phyloP scores from a whole-genome alignment of 1,139 yeast genomes.

The Yamadazyma aaseri region DNA sequence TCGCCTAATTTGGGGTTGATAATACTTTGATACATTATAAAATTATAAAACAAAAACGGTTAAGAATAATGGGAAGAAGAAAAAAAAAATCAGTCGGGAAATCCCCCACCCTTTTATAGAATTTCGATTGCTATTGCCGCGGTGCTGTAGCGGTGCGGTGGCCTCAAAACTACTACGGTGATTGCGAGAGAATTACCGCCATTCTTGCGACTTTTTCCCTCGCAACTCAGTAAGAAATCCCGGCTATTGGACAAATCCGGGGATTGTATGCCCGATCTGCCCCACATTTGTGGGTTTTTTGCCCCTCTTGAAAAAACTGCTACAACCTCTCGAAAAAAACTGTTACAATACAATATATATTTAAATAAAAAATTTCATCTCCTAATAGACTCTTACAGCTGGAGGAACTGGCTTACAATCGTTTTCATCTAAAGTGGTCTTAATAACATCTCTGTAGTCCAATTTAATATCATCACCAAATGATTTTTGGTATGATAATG shows the following conservation, averaged over 20 bases:
- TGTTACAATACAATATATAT: conserved; percentile 1
- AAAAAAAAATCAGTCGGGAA: not conserved
- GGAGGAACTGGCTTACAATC: conserved; percentile 98
- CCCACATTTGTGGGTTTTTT: no score
- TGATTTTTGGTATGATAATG: conserved; percentile 83
- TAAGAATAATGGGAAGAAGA: not conserved
- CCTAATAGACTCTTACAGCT: conserved; percentile 86
- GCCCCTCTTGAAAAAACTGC: no score
- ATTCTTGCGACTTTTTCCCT: no score
- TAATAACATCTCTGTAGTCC: conserved; percentile 84
- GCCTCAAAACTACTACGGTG: no score
- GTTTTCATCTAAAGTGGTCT: conserved; percentile 79
- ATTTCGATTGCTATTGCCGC: not conserved
- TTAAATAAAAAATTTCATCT: conserved; percentile 8
- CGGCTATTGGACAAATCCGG: no score
- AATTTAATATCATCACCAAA: conserved; percentile 72
- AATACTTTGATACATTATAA: conserved; percentile 11
- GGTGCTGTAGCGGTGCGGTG: not conserved
- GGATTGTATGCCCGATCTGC: no score
- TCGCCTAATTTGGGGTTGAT: conserved; percentile 27
- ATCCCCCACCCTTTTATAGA: conserved; percentile 1
- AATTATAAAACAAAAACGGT: not conserved
- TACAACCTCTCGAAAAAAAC: no score
- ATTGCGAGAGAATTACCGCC: no score
- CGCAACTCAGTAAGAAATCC: no score